Evolutionary conservation across 2,329 filamentous ascomycete species (phyloP).

Genomic region (Monilinia aucupariae): DNA sequence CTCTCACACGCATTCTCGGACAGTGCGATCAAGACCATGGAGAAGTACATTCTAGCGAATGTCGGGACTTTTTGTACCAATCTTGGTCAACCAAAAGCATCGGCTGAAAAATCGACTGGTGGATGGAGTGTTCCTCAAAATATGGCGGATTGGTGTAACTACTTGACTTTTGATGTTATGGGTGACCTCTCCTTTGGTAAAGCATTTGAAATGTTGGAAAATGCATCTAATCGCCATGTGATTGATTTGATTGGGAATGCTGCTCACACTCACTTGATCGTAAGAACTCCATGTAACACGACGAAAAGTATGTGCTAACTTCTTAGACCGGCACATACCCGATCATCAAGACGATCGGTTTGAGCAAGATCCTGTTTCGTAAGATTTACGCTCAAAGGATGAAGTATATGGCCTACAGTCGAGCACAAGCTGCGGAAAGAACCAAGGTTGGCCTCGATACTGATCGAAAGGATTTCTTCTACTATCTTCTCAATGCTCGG

Average conservation of each 20-base stretch:
- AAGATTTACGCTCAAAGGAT: constrained; percentile 61
- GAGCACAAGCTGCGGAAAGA: constrained; percentile 59
- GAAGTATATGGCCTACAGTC: constrained; percentile 67
- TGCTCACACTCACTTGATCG: constrained; percentile 63
- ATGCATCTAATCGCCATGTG: constrained; percentile 57
- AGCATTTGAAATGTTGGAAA: constrained; percentile 45
- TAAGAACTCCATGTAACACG: constrained; percentile 32
- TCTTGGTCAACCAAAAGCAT: constrained; percentile 34
- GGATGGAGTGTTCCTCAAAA: constrained; percentile 52
- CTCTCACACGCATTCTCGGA: constrained; percentile 61
- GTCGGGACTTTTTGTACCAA: constrained; percentile 56
- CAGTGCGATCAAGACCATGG: constrained; percentile 32
- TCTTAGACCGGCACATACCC: constrained; percentile 57
- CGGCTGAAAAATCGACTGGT: constrained; percentile 38
- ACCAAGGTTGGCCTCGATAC: constrained; percentile 56
- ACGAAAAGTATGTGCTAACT: not conserved
- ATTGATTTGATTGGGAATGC: constrained; percentile 62
- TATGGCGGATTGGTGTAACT: constrained; percentile 46
- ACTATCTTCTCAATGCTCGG: constrained; percentile 65
- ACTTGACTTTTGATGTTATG: constrained; percentile 47
- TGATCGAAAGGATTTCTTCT: constrained; percentile 66
- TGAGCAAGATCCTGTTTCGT: constrained; percentile 64
- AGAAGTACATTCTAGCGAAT: constrained; percentile 32
- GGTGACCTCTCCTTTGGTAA: constrained; percentile 47
- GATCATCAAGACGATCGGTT: constrained; percentile 57